Base-by-base conservation (phyloP, 345 rosid genomes). In the Citrus australasica region DNA sequence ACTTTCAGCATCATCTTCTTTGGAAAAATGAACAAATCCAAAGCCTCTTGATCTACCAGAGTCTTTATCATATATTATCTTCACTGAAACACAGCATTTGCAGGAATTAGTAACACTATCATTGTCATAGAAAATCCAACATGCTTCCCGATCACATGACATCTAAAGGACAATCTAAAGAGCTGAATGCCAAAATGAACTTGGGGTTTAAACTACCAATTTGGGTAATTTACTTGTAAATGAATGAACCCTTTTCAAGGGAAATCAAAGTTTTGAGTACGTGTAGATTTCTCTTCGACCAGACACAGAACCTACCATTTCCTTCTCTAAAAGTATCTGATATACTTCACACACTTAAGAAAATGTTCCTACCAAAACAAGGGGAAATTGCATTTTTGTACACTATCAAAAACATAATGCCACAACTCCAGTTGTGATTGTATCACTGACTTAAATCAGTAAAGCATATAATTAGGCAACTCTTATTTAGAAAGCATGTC, bases 11-110 rank as follows among this genome's bases (percentile, higher is more conserved):
- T 90, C 85, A 13, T 74, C 85, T 82, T 87, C 87, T 75, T 88
- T 86, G 17, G 84, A 70, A 76, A 92, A 96, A 76, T 86, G 89
- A 70, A 96, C 94, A 81, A 94, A 96, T 24, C 99, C 99, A 32
- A 91, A 94, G 6, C 99, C 94, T 92, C 91, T 92, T 71, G 99
- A 87, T 78, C 99, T 84, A 35, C 98, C 98, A 65, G 84, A 90
- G 55, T 84, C 92, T 81, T 82, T 93, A 67, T 93, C 98, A 13
- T 95, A 93, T 61, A 85, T 76, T 69, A 93, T 91, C 86, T 79
- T 90, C 80, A 91, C 98, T 93, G 83, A 67, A 79, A 75, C 80
- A 73, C 64, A 75, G 79, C 67, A 60, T 40, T 24, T 16, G 69
- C 13, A 48, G 35, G 42, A 37, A 48, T 60, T 65, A 61, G 7